These are phyloP conservation scores for Leucoagaricus sp. DNA, from an alignment of 1,284 basidiomycete genomes.

Conservation along the genomic window DNA sequence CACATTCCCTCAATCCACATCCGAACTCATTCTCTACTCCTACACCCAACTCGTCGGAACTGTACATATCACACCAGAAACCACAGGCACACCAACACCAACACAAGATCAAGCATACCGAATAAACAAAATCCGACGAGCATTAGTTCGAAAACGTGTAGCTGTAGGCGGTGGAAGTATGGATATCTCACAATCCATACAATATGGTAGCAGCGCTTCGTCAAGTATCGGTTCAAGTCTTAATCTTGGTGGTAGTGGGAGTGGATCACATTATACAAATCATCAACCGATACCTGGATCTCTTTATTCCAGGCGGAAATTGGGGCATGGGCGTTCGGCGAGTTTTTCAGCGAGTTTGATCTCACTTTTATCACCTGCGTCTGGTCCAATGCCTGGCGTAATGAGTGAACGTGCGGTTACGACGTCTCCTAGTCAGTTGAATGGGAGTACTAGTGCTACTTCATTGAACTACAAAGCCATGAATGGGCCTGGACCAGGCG, in stretches of 20 bases:
- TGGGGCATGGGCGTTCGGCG: conserved; percentile 3
- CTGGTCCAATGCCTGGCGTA: background rate
- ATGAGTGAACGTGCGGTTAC: background rate
- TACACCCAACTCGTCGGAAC: conserved; percentile 83
- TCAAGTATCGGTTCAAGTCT: conserved; percentile 19
- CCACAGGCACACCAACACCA: conserved; percentile 28
- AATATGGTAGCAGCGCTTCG: too few species aligned
- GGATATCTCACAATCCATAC: conserved; percentile 58
- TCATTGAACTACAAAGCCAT: background rate
- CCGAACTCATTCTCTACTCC: conserved; percentile 81
- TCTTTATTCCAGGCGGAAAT: background rate
- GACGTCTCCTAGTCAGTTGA: background rate
- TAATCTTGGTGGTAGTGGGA: background rate
- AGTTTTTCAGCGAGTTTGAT: conserved; percentile 14
- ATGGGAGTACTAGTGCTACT: background rate
- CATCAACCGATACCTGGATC: background rate
- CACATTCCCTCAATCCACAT: conserved; percentile 40
- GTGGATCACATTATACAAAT: background rate
- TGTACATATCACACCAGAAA: conserved; percentile 30
- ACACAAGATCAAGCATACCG: conserved; percentile 42
- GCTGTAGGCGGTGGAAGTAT: conserved; percentile 75
- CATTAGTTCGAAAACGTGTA: conserved; percentile 42
- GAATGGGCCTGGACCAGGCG: background rate
- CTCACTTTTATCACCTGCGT: conserved; percentile 5
- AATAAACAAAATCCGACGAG: conserved; percentile 49